Evolutionary conservation across 2,329 filamentous ascomycete genomes (phyloP), one percentile per base, ranked within the genome.

Genomic region (Fulvia fulva): DNA sequence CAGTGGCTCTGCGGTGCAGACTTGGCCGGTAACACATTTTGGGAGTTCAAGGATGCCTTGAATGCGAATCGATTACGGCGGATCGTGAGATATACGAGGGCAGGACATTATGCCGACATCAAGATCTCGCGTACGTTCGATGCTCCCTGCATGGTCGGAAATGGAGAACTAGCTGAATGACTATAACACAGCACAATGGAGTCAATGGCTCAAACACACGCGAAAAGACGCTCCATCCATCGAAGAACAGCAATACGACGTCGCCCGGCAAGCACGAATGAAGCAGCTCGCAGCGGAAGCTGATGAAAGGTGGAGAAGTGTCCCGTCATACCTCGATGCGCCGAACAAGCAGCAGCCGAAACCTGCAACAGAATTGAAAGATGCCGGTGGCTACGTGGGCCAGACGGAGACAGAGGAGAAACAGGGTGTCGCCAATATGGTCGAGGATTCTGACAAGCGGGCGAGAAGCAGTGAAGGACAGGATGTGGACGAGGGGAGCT

Each of bases 121-220:
- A 77, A 86, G 65, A 79, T 87, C 43, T 78, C 80, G 34, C 84
- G 82, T 84, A 73, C 23, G 71, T 65, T 16, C 3, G 14, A 32
- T n/a, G 16, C 23, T 50, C 11, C n/a, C n/a, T 8, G 14, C 21
- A 12, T 14, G 8, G 25, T 16, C 12, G 16, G 44, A n/a, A n/a
- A 25, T 25, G 44, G 2, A 47, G 9, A n/a, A 56, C 7, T 47
- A 26, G 41, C 44, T 47, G 21, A 30, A 14, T 16, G 25, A n/a
- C 5, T 19, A 19, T 22, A 4, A 12, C 0, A 34, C 69, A 84
- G 81, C 84, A 53, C 82, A 84, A 79, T 87, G 85, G 85, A 83
- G 85, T 67, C 85, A 87, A 74, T 87, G 85, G 85, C 81, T 87
- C 25, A 83, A 85, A 66, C 79, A 86, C 64, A 83, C 84, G 9